Evolutionary conservation across 2,329 filamentous ascomycete genomes (phyloP).

Genomic region (Aspergillus alliaceus): DNA sequence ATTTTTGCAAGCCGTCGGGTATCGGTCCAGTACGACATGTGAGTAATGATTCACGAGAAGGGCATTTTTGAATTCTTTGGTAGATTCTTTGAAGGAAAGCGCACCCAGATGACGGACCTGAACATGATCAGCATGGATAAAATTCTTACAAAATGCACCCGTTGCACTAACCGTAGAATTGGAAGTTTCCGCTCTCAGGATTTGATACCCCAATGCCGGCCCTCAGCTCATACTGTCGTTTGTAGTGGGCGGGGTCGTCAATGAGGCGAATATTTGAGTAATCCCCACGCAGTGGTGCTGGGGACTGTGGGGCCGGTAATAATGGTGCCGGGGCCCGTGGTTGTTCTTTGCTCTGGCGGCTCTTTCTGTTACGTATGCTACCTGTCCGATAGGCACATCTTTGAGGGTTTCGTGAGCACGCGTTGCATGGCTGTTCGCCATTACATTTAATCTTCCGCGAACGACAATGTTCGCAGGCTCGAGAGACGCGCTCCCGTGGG

Average conservation of each 20-base stretch:
- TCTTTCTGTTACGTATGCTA: slow-evolving; percentile 8
- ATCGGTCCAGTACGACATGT: slow-evolving; percentile 6
- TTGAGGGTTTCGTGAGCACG: slow-evolving; percentile 6
- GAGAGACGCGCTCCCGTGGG: slow-evolving; percentile 10
- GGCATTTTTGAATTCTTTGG: slow-evolving; percentile 11
- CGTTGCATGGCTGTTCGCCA: slow-evolving; percentile 11
- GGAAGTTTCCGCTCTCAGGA: slow-evolving; percentile 12
- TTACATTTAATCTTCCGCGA: slow-evolving; percentile 16
- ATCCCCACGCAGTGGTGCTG: neutral
- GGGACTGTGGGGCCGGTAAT: slow-evolving; percentile 6
- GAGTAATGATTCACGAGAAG: slow-evolving; percentile 7
- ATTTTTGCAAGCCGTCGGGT: slow-evolving; percentile 11
- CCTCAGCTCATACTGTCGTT: slow-evolving; percentile 14
- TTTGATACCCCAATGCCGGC: slow-evolving; percentile 17
- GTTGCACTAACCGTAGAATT: slow-evolving; percentile 13
- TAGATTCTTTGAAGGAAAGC: slow-evolving; percentile 16
- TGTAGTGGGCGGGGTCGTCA: slow-evolving; percentile 13
- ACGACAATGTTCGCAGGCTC: slow-evolving; percentile 15
- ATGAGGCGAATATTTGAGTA: neutral
- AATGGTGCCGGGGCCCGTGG: slow-evolving; percentile 3
- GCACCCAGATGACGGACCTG: slow-evolving; percentile 16
- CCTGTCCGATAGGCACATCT: slow-evolving; percentile 12
- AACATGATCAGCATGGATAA: neutral
- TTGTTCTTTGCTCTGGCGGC: slow-evolving; percentile 6
- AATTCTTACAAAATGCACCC: no score